Evolutionary conservation across 2,329 filamentous ascomycete genomes (phyloP), one percentile per base, ranked within the genome.

Genomic region (Pezicula carpinea): DNA sequence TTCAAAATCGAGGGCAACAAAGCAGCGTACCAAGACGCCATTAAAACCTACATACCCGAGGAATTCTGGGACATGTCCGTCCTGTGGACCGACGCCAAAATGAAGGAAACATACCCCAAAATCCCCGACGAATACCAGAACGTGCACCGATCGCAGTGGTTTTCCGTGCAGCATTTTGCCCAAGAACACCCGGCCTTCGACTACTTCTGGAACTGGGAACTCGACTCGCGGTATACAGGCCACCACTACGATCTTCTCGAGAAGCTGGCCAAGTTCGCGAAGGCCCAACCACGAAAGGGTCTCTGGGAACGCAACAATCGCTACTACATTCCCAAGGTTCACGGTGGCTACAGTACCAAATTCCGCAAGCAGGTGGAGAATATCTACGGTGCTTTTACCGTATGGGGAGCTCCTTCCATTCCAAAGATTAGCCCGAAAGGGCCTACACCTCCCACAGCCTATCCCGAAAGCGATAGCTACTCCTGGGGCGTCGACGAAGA

Each of bases 1-100:
- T 70, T 83, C 35, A 87, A 85, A 38, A 89, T 95, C 55, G 95
- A 87, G 86, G 81, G 87, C 0, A 88, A 93, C 58, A 80, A 86
- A 15, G 75, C 78, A 26, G 85, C 82, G 0, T 88, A 89, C 49
- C 78, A 89, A 56, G 74, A 77, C 14, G 79, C 92, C 59, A 71
- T 95, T 61, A 76, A 81, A 61, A 69, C 78, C 60, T 75, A 84
- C 58, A 66, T 86, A 58, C 74, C 87, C 0, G 72, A 78, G 50
- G 87, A 92, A 60, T 95, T 95, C 66, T 86, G 84, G 62, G 80
- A 83, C 50, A 79, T 95, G 64, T 87, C 85, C 38, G 89, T 85
- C 0, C 71, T 95, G 5, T 95, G 89, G 89, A 90, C 87, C 2
- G 88, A 93, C 64, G 76, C 80, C 44, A 87, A 92, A 66, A 92